These are phyloP conservation scores for Kazachstania viticola DNA, from an alignment of 805 yeast species.

Conservation along the genomic window DNA sequence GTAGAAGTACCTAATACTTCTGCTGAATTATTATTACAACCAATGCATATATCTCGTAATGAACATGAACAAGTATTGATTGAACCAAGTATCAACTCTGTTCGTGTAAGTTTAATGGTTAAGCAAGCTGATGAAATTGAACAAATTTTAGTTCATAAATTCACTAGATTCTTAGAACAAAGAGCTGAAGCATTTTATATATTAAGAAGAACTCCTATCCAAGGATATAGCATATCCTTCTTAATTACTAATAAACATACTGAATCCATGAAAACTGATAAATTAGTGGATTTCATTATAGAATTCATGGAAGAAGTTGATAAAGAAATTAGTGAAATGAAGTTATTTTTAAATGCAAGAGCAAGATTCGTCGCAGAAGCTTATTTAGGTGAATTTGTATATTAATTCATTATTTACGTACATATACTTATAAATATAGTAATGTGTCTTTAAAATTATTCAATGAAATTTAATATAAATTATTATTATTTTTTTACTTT, in stretches of 20 bases:
- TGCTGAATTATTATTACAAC: conserved; percentile 75
- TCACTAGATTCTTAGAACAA: conserved; percentile 84
- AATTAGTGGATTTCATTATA: conserved; percentile 89
- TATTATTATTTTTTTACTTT: too few species aligned
- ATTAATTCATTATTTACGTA: too few species aligned
- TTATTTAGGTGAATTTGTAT: conserved; percentile 81
- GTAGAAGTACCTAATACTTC: conserved; percentile 73
- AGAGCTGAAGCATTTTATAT: conserved; percentile 93
- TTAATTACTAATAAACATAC: conserved; percentile 90
- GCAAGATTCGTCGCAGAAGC: conserved; percentile 98
- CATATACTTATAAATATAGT: too few species aligned
- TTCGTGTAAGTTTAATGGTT: conserved; percentile 81
- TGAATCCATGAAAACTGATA: conserved; percentile 88
- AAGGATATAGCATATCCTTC: conserved; percentile 88
- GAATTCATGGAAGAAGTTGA: conserved; percentile 99
- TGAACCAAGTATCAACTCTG: conserved; percentile 88
- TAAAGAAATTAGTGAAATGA: conserved; percentile 97
- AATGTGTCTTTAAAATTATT: too few species aligned
- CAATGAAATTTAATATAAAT: too few species aligned
- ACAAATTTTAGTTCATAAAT: conserved; percentile 85
- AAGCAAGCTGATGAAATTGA: conserved; percentile 98
- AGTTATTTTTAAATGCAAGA: conserved; percentile 88
- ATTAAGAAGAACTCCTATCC: conserved; percentile 80
- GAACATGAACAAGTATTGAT: conserved; percentile 87
- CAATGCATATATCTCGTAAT: conserved; percentile 83